A percentile compares a stretch with the other conserved stretches of the same genome.
phyloP scores from a whole-genome alignment of 176 grass and related monocot species.

The Guadua angustifolia region DNA sequence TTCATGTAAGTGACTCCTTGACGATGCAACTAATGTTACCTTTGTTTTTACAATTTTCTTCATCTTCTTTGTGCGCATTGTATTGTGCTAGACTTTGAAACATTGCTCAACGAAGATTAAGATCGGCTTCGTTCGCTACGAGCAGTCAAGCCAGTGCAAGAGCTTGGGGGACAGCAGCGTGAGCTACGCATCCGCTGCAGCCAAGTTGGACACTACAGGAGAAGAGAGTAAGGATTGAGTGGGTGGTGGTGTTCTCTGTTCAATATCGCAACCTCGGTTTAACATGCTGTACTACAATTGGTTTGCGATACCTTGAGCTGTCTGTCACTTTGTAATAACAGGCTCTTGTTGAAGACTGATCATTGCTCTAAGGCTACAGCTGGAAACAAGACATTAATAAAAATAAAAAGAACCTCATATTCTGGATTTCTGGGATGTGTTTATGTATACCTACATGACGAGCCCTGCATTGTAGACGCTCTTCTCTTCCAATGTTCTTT shows the following conservation, averaged over 20 bases:
- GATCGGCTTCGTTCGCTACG: conserved; percentile 80
- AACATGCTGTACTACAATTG: conserved; percentile 19
- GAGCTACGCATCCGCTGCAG: conserved; percentile 80
- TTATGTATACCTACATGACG: not conserved
- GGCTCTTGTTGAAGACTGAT: conserved; percentile 17
- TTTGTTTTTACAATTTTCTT: not conserved
- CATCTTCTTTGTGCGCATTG: not conserved
- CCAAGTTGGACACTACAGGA: conserved; percentile 52
- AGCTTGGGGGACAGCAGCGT: conserved; percentile 78
- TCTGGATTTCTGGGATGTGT: conserved; percentile 12
- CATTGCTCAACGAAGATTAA: conserved; percentile 72
- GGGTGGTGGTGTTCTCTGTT: not conserved
- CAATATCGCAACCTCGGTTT: not conserved
- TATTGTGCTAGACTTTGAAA: conserved; percentile 62
- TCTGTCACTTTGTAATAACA: conserved; percentile 27
- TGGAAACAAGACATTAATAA: not conserved
- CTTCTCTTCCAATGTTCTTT: too few relatives aligned
- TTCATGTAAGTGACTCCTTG: conserved; percentile 63
- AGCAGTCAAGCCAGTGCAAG: conserved; percentile 95
- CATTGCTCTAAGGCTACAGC: not conserved
- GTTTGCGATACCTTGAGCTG: conserved; percentile 23
- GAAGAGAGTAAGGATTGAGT: conserved; percentile 30
- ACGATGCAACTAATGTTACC: not conserved
- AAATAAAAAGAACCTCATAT: not conserved
- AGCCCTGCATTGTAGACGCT: too few relatives aligned